Evolutionary conservation across 2,329 filamentous ascomycete species (phyloP), one percentile per base, ranked within the genome.

Genomic region (Cephalotrichum gorgonifer): DNA sequence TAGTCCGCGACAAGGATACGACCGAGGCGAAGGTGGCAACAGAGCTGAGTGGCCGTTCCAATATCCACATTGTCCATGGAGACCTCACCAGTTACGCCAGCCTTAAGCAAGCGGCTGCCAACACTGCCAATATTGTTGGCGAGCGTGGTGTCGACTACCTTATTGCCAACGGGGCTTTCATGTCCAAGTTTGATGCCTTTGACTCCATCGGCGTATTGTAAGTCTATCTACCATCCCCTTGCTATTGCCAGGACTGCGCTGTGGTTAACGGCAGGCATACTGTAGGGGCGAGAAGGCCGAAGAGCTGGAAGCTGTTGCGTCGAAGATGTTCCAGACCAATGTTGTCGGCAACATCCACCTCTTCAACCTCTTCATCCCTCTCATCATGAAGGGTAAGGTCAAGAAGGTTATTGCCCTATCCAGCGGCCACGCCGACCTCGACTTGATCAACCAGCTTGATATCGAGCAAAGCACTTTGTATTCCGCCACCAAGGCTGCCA

Each of bases 341-440:
- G 71, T 75, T 6, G 38, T 77, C 8, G 75, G 68, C 39, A 69
- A 74, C 45, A 62, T 81, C 49, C 68, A 79, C 52, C 64, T 78
- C 0, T 70, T 75, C 58, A 74, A 75, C 54, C 54, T 71, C 1
- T 79, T 77, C 56, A 43, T 76, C 1, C 76, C 79, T 0, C 65
- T 80, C 0, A 61, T 83, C 28, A 60, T 66, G 2, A 71, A 74
- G 43, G 71, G 78, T 4, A 55, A 60, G 1, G 56, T 52, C 12
- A 81, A 81, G 58, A 81, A 81, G 56, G 64, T 79, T n/a, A 67
- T 76, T 25, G 55, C 66, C 22, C 67, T 82, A 5, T 68, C 71
- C 6, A 70, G 58, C 0, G 76, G 74, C 22, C 50, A 69, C 39
- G 72, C 69, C 0, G 76, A 81, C 51, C 17, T 64, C 0, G 69